Percentiles rank a stretch among this genome's conserved stretches.
Conservation (phyloP, 2,329 filamentous ascomycete species). For the Penicillium capsulatum region DNA sequence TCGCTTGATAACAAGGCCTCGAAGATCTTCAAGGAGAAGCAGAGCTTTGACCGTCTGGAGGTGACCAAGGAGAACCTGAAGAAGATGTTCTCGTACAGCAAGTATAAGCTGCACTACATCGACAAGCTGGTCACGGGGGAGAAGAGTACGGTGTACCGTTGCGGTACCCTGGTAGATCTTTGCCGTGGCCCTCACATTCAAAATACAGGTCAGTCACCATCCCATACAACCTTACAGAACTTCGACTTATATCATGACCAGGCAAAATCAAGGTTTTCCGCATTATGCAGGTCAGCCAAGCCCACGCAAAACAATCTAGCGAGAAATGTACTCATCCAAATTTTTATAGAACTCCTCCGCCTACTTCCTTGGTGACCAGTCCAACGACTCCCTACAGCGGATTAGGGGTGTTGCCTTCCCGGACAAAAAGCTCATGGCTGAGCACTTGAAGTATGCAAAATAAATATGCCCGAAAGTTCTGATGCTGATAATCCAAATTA, state of each 20-base stretch:
- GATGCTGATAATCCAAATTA: too few species aligned
- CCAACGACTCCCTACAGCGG: slow-evolving; percentile 91
- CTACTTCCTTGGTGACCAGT: slow-evolving; percentile 90
- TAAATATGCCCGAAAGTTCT: too few species aligned
- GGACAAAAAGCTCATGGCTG: slow-evolving; percentile 89
- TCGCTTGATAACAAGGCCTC: slow-evolving; percentile 74
- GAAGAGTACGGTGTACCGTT: slow-evolving; percentile 89
- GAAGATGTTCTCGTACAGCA: slow-evolving; percentile 97
- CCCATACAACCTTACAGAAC: too few species aligned
- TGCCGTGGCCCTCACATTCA: slow-evolving; percentile 94
- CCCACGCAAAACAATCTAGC: neutral
- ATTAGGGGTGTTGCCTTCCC: slow-evolving; percentile 97
- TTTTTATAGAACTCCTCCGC: slow-evolving; percentile 60
- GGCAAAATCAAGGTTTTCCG: slow-evolving; percentile 70
- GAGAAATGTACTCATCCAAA: neutral
- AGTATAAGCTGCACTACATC: slow-evolving; percentile 98
- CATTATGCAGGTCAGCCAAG: slow-evolving; percentile 66
- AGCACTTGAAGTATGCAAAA: slow-evolving; percentile 95
- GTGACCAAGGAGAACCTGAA: slow-evolving; percentile 86
- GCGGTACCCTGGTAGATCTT: slow-evolving; percentile 89
- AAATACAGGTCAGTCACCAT: too few species aligned
- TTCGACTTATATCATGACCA: too few species aligned
- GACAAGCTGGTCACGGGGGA: slow-evolving; percentile 89
- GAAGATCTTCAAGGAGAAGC: slow-evolving; percentile 92
- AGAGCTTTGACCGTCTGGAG: slow-evolving; percentile 84